A percentile compares a stretch with the other conserved stretches of the same genome.
Evolutionary conservation across 495 filamentous ascomycete species (phyloP).

Genomic region (Oleoguttula mirabilis): DNA sequence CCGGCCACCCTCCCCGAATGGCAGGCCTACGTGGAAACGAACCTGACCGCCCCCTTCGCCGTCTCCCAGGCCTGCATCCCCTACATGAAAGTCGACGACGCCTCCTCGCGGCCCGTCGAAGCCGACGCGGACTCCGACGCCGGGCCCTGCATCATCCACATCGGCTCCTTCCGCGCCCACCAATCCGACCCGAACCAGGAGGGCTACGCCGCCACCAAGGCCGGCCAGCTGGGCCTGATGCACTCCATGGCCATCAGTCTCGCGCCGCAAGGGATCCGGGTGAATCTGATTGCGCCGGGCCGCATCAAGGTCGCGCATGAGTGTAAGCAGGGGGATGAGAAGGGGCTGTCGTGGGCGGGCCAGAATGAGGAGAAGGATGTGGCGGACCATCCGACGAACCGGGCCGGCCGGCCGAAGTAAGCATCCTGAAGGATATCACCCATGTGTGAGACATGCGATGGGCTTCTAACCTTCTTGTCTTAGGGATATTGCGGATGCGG

Average conservation of each 20-base stretch:
- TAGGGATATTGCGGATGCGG: slow-evolving; percentile 24
- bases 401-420: too few relatives aligned
- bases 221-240: slow-evolving; percentile 21
- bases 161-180: slow-evolving; percentile 22
- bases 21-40: slow-evolving; percentile 13
- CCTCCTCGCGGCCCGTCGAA: too few relatives aligned
- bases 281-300: slow-evolving; percentile 21
- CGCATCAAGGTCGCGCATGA: slow-evolving; percentile 23
- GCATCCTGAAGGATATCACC: too few relatives aligned
- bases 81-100: too few relatives aligned
- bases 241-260: slow-evolving; percentile 20
- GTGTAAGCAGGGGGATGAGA: slow-evolving; percentile 19
- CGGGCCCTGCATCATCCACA: slow-evolving; percentile 25
- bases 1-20: slow-evolving; percentile 3
- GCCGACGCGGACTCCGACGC: too few relatives aligned
- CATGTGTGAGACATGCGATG: too few relatives aligned
- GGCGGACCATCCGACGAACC: too few relatives aligned
- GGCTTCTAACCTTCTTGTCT: too few relatives aligned
- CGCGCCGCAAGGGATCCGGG: slow-evolving; percentile 16
- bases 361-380: slow-evolving; percentile 15
- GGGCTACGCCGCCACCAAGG: slow-evolving; percentile 23
- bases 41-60: slow-evolving; percentile 16
- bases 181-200: slow-evolving; percentile 23
- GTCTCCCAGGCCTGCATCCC: slow-evolving; percentile 15
- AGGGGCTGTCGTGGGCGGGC: slow-evolving; percentile 6